phyloP scores from a whole-genome alignment of 1,284 basidiomycete species.

The Xerocomus nothofagi region DNA sequence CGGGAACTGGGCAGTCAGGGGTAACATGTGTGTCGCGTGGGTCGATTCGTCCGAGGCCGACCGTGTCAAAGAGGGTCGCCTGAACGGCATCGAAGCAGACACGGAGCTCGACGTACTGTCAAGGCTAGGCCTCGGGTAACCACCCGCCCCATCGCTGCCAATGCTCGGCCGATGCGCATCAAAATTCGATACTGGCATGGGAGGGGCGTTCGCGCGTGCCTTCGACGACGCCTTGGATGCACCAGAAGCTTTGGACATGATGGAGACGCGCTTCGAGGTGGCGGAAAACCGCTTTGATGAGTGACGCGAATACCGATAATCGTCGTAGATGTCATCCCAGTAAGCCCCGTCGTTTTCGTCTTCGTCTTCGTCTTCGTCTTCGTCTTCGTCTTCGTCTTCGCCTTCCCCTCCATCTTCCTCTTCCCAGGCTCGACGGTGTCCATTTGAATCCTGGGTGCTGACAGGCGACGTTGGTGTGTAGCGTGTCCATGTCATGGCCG shows the following conservation, averaged over 20 bases:
- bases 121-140: conserved; percentile 21
- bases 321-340: conserved; percentile 75
- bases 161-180: conserved; percentile 23
- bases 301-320: conserved; percentile 68
- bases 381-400: conserved; percentile 21
- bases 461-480: conserved; percentile 31
- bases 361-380: conserved; percentile 30
- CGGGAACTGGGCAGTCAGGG: conserved; percentile 33
- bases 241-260: conserved; percentile 26
- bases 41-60: conserved; percentile 28
- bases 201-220: conserved; percentile 22
- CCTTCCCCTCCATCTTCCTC: conserved; percentile 10
- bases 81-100: conserved; percentile 14
- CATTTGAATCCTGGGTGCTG: conserved; percentile 2
- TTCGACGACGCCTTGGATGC: conserved; percentile 30
- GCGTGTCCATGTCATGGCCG: conserved; percentile 29
- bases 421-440: conserved; percentile 1
- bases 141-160: conserved; percentile 19
- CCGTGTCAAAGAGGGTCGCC: conserved; percentile 23
- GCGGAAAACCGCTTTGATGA: conserved; percentile 45
- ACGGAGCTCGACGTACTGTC: conserved; percentile 26
- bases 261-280: conserved; percentile 30
- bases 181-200: conserved; percentile 20
- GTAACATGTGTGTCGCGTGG: conserved; percentile 17
- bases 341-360: conserved; percentile 43